These are phyloP conservation scores for Xerocomellus chrysenteron DNA, from an alignment of 768 basidiomycete species.

Conservation along the genomic window DNA sequence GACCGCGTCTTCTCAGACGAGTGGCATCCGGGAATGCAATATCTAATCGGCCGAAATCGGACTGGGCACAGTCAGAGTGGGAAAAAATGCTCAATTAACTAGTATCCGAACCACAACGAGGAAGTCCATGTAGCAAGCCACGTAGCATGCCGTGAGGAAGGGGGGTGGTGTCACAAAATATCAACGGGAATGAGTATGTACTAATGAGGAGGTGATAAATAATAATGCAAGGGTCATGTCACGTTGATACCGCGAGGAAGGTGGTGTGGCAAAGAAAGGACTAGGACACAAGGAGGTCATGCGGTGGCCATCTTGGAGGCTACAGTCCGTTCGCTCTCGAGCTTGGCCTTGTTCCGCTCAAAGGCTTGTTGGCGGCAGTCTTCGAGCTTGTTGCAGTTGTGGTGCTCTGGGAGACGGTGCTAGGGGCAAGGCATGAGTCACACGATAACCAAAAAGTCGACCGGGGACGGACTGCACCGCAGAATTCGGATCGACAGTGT, in stretches of 20 bases:
- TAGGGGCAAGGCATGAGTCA: slow-evolving; percentile 30
- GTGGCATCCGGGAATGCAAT: no score
- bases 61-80: neutral
- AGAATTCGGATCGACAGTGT: slow-evolving; percentile 77
- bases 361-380: slow-evolving; percentile 88
- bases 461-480: slow-evolving; percentile 58
- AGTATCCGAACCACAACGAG: slow-evolving; percentile 16
- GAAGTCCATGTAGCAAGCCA: slow-evolving; percentile 12
- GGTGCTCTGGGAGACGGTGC: slow-evolving; percentile 90
- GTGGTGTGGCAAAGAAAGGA: neutral
- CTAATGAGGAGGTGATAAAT: slow-evolving; percentile 27
- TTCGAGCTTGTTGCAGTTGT: slow-evolving; percentile 79
- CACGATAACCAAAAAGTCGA: neutral
- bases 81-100: slow-evolving; percentile 16
- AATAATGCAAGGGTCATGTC: slow-evolving; percentile 24
- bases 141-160: slow-evolving; percentile 13
- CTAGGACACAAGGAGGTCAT: slow-evolving; percentile 33
- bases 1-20: neutral
- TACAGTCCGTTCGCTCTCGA: slow-evolving; percentile 86
- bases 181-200: slow-evolving; percentile 13
- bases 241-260: slow-evolving; percentile 18
- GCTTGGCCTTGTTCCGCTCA: slow-evolving; percentile 80
- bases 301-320: slow-evolving; percentile 84
- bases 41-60: slow-evolving; percentile 2
- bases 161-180: slow-evolving; percentile 9